These are phyloP conservation scores for Paramecium octaurelia DNA, from an alignment of 73 alveolate species.

Conservation along the genomic window DNA sequence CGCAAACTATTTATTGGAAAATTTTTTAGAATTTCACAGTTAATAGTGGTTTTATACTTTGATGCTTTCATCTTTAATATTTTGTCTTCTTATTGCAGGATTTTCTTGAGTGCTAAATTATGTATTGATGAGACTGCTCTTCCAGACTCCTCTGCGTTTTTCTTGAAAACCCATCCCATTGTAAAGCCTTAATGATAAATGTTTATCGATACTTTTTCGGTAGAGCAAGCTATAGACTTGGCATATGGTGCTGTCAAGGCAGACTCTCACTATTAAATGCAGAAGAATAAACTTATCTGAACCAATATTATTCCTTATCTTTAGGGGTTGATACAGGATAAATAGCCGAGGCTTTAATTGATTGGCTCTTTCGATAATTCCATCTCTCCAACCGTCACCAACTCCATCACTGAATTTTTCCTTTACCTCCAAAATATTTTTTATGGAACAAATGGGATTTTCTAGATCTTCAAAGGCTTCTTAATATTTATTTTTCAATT, in stretches of 20 bases:
- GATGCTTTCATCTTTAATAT: not conserved
- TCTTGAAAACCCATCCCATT: conserved; percentile 63
- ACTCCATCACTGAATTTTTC: conserved; percentile 90
- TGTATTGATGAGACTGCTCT: conserved; percentile 60
- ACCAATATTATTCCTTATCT: conserved; percentile 70
- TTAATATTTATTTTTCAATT: conserved; percentile 70
- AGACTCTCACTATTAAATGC: conserved; percentile 64
- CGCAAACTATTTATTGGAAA: not conserved
- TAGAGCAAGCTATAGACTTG: conserved; percentile 61
- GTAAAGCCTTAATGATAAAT: conserved; percentile 36
- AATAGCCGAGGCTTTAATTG: conserved; percentile 14
- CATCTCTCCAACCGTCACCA: conserved; percentile 86
- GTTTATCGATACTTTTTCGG: conserved; percentile 27
- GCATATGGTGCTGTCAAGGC: conserved; percentile 63
- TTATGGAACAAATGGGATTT: conserved; percentile 78
- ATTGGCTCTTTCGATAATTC: conserved; percentile 65
- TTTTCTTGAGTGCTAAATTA: not conserved
- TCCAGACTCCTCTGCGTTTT: conserved; percentile 61
- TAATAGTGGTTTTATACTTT: not conserved
- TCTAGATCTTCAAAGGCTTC: conserved; percentile 81
- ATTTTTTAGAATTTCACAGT: not conserved
- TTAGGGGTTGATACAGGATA: conserved; percentile 70
- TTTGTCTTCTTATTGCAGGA: not conserved
- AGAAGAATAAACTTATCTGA: conserved; percentile 64
- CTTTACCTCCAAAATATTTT: conserved; percentile 86